Evolutionary conservation across 306 rosid genomes (phyloP).

Genomic region (Vigna hirtella): DNA sequence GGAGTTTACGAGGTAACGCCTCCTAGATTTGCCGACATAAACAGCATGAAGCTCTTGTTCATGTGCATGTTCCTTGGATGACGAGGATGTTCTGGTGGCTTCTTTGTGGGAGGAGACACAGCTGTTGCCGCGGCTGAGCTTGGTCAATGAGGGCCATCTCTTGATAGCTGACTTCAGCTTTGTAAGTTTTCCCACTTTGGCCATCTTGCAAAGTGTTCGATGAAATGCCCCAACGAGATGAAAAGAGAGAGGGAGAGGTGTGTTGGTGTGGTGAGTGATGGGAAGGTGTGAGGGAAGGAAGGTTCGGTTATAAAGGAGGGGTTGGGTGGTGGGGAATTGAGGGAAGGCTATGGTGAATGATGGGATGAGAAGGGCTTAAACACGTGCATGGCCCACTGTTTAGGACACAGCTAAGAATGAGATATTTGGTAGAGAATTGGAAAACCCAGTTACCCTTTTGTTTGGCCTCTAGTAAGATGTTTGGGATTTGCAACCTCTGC

Average conservation of each 20-base stretch:
- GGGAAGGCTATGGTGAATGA: background rate
- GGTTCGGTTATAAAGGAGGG: conserved; percentile 51
- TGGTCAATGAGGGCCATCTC: conserved; percentile 79
- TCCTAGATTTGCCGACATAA: conserved; percentile 76
- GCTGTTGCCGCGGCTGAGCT: conserved; percentile 64
- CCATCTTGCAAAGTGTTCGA: conserved; percentile 60
- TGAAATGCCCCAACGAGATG: conserved; percentile 28
- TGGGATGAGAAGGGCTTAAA: conserved; percentile 24
- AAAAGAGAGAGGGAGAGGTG: too few species aligned
- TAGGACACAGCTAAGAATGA: conserved; percentile 75
- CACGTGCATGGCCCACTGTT: conserved; percentile 78
- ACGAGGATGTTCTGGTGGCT: background rate
- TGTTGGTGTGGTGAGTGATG: conserved; percentile 22
- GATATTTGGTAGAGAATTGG: conserved; percentile 48
- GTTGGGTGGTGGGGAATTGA: background rate
- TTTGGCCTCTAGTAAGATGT: conserved; percentile 42
- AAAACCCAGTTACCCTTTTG: conserved; percentile 54
- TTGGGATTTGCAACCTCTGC: conserved; percentile 29
- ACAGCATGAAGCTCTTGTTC: conserved; percentile 57
- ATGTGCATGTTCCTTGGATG: background rate
- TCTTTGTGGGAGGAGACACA: conserved; percentile 30
- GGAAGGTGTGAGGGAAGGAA: conserved; percentile 51
- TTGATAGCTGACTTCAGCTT: conserved; percentile 89
- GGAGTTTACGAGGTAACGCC: conserved; percentile 73
- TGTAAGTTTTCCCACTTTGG: conserved; percentile 74